Conservation (phyloP, 176 grass and related monocot genomes). For the Carex myosuroides region DNA sequence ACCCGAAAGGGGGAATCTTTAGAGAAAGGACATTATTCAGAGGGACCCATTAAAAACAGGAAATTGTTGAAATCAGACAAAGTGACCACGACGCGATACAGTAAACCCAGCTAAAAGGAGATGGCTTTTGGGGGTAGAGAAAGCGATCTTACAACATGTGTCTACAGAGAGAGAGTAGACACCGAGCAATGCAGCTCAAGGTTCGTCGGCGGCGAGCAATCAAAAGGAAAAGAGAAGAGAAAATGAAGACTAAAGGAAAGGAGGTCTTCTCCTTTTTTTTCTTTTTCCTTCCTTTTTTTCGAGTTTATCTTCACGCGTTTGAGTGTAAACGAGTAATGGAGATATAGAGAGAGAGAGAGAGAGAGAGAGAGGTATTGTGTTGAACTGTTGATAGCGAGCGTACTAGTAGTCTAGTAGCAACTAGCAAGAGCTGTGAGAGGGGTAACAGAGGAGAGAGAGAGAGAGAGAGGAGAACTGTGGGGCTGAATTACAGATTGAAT, state of each 20-base stretch:
- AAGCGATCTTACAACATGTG: constrained; percentile 11
- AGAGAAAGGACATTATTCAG: not conserved
- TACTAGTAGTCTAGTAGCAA: not conserved
- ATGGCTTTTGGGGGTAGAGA: constrained; percentile 36
- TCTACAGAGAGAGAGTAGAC: not conserved
- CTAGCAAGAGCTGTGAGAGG: not conserved
- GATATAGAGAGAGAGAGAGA: not conserved
- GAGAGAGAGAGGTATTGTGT: constrained; percentile 4
- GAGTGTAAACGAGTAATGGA: not conserved
- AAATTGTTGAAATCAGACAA: not conserved
- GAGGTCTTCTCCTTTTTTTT: not conserved
- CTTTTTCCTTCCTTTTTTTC: not conserved
- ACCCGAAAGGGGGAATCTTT: constrained; percentile 24
- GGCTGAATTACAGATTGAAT: not conserved
- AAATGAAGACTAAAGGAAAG: not conserved
- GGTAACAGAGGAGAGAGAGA: not conserved
- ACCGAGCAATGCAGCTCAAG: not conserved
- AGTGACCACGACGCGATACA: not conserved
- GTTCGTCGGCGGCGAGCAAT: not conserved
- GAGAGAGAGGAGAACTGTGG: not conserved
- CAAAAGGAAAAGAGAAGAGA: not conserved
- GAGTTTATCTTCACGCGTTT: not conserved
- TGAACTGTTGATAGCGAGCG: constrained; percentile 3
- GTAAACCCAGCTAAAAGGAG: constrained; percentile 30
- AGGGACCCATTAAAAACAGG: constrained; percentile 20